A percentile compares a stretch with the other conserved stretches of the same genome.
These are phyloP conservation scores for Hypoxylon sp. DNA, from an alignment of 2,329 filamentous ascomycete genomes.

Conservation along the genomic window DNA sequence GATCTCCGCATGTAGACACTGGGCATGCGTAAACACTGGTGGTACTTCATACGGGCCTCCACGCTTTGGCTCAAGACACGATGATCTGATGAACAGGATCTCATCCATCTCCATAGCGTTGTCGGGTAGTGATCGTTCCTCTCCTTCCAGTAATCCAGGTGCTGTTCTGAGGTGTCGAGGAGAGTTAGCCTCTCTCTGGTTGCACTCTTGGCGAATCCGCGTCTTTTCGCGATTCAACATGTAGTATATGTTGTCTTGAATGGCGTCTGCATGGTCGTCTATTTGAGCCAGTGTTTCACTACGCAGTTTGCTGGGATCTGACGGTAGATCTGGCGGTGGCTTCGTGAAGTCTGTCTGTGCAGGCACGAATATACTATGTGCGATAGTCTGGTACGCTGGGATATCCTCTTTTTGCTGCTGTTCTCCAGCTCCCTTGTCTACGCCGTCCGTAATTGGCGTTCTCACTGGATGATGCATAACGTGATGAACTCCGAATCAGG, in stretches of 20 bases:
- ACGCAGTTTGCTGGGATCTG: slow-evolving; percentile 37
- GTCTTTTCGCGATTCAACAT: slow-evolving; percentile 41
- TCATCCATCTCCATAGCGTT: slow-evolving; percentile 32
- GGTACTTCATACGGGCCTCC: slow-evolving; percentile 39
- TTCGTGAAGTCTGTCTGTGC: slow-evolving; percentile 50
- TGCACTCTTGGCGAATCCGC: slow-evolving; percentile 37
- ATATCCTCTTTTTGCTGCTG: slow-evolving; percentile 43
- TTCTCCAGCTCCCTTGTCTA: background rate
- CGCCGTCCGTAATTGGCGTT: slow-evolving; percentile 11
- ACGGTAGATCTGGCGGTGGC: slow-evolving; percentile 45
- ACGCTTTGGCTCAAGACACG: slow-evolving; percentile 16
- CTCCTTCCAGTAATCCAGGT: slow-evolving; percentile 26
- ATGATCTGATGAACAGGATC: slow-evolving; percentile 31
- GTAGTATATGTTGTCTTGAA: slow-evolving; percentile 50
- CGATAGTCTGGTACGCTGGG: slow-evolving; percentile 41
- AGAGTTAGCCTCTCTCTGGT: slow-evolving; percentile 25
- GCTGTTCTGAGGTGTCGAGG: slow-evolving; percentile 10
- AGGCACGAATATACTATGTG: slow-evolving; percentile 50
- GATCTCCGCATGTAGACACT: slow-evolving; percentile 28
- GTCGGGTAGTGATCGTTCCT: slow-evolving; percentile 28
- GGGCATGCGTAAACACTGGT: slow-evolving; percentile 24
- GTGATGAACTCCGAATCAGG: background rate
- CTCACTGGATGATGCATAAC: background rate
- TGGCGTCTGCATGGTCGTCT: slow-evolving; percentile 48
- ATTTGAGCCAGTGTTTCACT: slow-evolving; percentile 41